Base-by-base conservation (phyloP, 2,329 filamentous ascomycete species). In the Gnomoniopsis smithogilvyi region DNA sequence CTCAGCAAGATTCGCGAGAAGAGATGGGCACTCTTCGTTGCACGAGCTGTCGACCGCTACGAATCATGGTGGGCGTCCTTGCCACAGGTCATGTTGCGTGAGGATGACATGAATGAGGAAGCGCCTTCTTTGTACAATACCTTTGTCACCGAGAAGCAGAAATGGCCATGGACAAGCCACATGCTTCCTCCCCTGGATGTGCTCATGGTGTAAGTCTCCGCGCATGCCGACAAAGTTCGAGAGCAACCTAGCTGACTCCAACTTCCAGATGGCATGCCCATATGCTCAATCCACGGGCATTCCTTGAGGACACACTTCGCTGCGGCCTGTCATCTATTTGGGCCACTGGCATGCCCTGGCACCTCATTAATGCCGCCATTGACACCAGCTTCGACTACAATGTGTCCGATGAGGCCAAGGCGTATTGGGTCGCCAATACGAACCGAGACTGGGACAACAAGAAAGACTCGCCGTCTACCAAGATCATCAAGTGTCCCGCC, bases 241-340 rank as follows among this genome's bases (percentile, higher is more conserved):
- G 53, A 15, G 2, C 6, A 34, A 30, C n/a, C 15, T 24, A 14
- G n/a, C 38, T 17, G 33, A 26, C 6, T 45, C 7, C 17, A 45
- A 11, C 41, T 21, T 3, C 30, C 12, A 61, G 59, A 1, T 61
- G 59, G 86, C 90, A 94, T 70, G 77, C 88, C 0, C 90, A 91
- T 67, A 88, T 91, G 83, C 81, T 94, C 3, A 93, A 92, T 65
- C 90, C 90, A 0, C 78, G 87, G 45, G 77, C 76, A n/a, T 93
- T 87, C 67, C 80, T 92, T 3, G 89, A 93, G 66, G 90, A 94
- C 68, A 86, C 85, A 66, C 75, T 92, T 57, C 80, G 88, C 8
- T 72, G 77, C 30, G 84, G 83, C 0, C 64, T 78, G 2, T 76
- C 78, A 58, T 74, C 81, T 30, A 69, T 83, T 2, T 92, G 89